These are phyloP conservation scores for Vitellaria paradoxa DNA, from an alignment of 179 eudicot genomes.

Conservation along the genomic window DNA sequence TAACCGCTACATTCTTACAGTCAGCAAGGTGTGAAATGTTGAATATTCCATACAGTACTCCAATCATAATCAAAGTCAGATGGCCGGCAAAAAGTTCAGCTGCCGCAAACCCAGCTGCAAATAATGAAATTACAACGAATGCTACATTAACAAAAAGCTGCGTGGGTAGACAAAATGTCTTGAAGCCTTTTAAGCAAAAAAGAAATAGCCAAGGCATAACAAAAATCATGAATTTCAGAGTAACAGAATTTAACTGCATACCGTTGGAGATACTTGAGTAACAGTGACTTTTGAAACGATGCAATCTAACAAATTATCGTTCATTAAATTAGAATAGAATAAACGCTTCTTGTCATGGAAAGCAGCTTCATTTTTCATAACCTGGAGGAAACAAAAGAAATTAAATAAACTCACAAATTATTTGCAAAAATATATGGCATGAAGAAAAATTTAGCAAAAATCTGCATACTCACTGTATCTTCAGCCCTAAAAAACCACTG, in stretches of 20 bases:
- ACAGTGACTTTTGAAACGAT: conserved; percentile 73
- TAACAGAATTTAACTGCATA: conserved; percentile 28
- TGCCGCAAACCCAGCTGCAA: conserved; percentile 55
- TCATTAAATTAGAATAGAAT: conserved; percentile 71
- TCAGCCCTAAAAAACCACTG: conserved; percentile 96
- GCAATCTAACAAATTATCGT: conserved; percentile 82
- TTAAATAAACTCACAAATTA: conserved; percentile 10
- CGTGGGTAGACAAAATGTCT: background rate
- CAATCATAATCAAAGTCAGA: conserved; percentile 82
- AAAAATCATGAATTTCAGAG: background rate
- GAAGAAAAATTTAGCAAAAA: background rate
- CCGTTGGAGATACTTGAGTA: conserved; percentile 49
- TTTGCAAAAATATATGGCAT: background rate
- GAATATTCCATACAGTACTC: conserved; percentile 87
- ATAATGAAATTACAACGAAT: conserved; percentile 1
- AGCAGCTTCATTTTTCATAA: conserved; percentile 61
- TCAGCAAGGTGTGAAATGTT: conserved; percentile 61
- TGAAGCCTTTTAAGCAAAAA: conserved; percentile 1
- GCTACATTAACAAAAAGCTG: background rate
- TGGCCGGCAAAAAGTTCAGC: conserved; percentile 32
- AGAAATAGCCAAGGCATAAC: background rate
- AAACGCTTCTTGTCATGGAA: conserved; percentile 84
- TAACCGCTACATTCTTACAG: conserved; percentile 30
- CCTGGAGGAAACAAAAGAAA: conserved; percentile 38
- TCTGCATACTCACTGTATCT: conserved; percentile 61